Evolutionary conservation across 768 basidiomycete species (phyloP).

Genomic region (Tricholoma furcatifolium): DNA sequence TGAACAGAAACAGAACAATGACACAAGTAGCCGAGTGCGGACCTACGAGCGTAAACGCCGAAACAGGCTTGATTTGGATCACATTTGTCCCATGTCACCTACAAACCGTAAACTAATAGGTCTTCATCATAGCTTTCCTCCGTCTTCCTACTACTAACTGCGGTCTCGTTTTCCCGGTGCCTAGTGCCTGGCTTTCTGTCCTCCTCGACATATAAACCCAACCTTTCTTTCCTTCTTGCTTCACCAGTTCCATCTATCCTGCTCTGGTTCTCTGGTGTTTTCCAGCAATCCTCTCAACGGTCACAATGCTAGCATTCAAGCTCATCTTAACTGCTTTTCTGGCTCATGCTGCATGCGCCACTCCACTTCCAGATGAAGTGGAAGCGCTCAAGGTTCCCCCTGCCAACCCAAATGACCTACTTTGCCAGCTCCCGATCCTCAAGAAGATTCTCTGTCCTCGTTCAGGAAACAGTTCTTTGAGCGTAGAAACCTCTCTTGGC

Average conservation of each 20-base stretch:
- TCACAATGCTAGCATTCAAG: conserved; percentile 33
- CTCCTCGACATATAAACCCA: conserved; percentile 15
- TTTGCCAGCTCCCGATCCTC: conserved; percentile 48
- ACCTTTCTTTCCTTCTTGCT: conserved; percentile 10
- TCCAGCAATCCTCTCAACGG: conserved; percentile 5
- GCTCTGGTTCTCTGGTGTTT: conserved; percentile 17
- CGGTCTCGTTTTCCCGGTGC: conserved; percentile 15
- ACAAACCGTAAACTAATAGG: background rate
- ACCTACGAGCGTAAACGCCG: conserved; percentile 11
- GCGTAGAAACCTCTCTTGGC: conserved; percentile 50
- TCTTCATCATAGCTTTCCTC: conserved; percentile 13
- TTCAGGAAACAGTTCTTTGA: conserved; percentile 23
- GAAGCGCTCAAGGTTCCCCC: conserved; percentile 31
- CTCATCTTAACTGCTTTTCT: conserved; percentile 32
- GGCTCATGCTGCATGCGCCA: conserved; percentile 28
- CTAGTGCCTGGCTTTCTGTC: conserved; percentile 17
- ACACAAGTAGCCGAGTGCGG: background rate
- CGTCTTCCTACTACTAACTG: background rate
- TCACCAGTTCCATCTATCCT: conserved; percentile 14
- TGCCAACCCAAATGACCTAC: conserved; percentile 35
- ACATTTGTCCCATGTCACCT: conserved; percentile 22
- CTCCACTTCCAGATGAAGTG: conserved; percentile 19
- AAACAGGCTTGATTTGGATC: conserved; percentile 18
- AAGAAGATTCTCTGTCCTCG: conserved; percentile 42
- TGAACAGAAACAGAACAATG: conserved; percentile 16